Evolutionary conservation across 306 rosid species (phyloP), one percentile per base, ranked within the genome.

Genomic region (Vicia villosa): DNA sequence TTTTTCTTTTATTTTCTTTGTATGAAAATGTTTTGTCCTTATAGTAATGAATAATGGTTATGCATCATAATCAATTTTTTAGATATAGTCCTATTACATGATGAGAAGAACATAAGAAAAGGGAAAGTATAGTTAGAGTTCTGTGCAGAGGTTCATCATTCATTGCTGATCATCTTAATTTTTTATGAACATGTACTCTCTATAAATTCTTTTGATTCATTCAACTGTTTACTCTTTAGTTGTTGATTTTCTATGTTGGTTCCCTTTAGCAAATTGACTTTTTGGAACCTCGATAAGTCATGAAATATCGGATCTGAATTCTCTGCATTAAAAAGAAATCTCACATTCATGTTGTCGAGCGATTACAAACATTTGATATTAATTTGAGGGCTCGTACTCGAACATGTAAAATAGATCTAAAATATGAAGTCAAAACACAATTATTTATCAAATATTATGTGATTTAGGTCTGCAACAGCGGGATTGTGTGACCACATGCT

Each of bases 1-100:
- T 57, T 20, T 37, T 52, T 12, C 5, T 6, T 20, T 58, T 70
- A 4, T 57, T 49, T 40, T 21, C 46, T 74, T 52, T 71, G 54
- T 55, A 75, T 79, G 78, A 45, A 55, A 60, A 66, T 66, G 70
- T 61, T 55, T 66, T 71, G 72, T 67, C 66, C 41, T 54, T 66
- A 52, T 66, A 71, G 76, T 66, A 40, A 69, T 77, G 77, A 41
- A 20, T 51, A 20, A 51, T 51, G 12, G 71, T 7, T 60, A 74
- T 70, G 70, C 74, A 70, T 74, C 72, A 60, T 43, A 58, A 70
- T 75, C 22, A 4, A 37, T 34, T 77, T 77, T 73, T 68, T 63
- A 63, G 64, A 40, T 60, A 14, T 60, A 62, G 34, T 68, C 20
- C 49, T 69, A 68, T 68, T 68, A 52, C 62, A 40, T 51, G 21